These are phyloP conservation scores for Nannochloropsis oceanica DNA, from an alignment of 108 stramenopile genomes.

Conservation along the genomic window DNA sequence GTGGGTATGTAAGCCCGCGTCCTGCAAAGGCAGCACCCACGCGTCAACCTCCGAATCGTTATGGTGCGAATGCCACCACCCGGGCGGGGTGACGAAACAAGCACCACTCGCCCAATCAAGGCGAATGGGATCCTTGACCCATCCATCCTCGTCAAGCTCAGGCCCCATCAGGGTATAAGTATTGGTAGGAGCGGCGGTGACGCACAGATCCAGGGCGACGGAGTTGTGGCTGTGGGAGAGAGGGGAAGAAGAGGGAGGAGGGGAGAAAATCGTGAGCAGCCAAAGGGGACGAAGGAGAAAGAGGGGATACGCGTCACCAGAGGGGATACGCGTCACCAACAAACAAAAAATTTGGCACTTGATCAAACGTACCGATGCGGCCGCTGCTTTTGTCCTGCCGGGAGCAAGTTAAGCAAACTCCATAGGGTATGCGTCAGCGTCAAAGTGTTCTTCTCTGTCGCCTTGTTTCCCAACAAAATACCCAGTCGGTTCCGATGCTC, in stretches of 20 bases:
- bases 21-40: constrained; percentile 34
- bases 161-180: constrained; percentile 35
- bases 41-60: constrained; percentile 28
- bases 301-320: background rate
- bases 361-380: constrained; percentile 9
- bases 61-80: constrained; percentile 36
- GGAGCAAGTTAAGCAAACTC: constrained; percentile 20
- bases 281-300: background rate
- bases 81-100: constrained; percentile 37
- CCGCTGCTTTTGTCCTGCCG: constrained; percentile 5
- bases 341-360: background rate
- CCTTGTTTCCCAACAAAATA: constrained; percentile 1
- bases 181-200: background rate
- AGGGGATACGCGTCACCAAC: no score
- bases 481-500: constrained; percentile 27
- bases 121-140: constrained; percentile 21
- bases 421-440: constrained; percentile 32
- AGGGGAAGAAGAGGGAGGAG: background rate
- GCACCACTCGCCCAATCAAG: constrained; percentile 19
- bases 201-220: constrained; percentile 34
- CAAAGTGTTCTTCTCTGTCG: constrained; percentile 14
- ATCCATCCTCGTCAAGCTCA: constrained; percentile 20
- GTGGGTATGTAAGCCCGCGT: constrained; percentile 29
- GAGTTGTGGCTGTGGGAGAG: constrained; percentile 16
- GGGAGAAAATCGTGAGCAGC: background rate